phyloP scores from a whole-genome alignment of 306 rosid genomes.

The Prunus persica region Prunus_persica_NCBIv2 NC_034013.1:16743001-16743500 shows the following conservation, averaged over 20 bases:
- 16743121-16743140: not conserved
- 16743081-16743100: not conserved
- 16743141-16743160: not conserved
- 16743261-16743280: constrained; percentile 11
- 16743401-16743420: too few species aligned
- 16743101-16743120: not conserved
- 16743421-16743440: too few species aligned
- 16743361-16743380: not conserved
- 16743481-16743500: too few species aligned
- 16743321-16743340: constrained; percentile 11
- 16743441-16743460: too few species aligned
- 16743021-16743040: constrained; percentile 13
- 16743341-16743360: not conserved
- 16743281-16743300: not conserved
- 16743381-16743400: not conserved
- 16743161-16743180: not conserved
- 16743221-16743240: not conserved
- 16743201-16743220: not conserved
- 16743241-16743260: not conserved
- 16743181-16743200: not conserved
- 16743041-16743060: constrained; percentile 7
- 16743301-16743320: constrained; percentile 5
- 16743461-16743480: too few species aligned
- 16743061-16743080: not conserved
- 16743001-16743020: not conserved